Percentiles rank a stretch among this genome's conserved stretches.
These are phyloP conservation scores for Blepharisma undulans DNA, from an alignment of 169 alveolate species.

Conservation along the genomic window DNA sequence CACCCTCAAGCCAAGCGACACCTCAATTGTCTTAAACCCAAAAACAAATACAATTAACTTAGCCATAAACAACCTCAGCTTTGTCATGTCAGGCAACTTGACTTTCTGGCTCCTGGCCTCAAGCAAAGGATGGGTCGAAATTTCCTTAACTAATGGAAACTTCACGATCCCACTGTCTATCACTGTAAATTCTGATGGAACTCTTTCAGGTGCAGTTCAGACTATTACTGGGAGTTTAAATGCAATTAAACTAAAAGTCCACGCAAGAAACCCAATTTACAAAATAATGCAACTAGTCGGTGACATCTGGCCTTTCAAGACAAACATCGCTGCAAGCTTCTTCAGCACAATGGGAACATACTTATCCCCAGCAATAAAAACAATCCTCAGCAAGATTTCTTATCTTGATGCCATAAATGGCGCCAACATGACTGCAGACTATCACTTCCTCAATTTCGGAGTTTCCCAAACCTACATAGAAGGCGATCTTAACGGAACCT, in stretches of 20 bases:
- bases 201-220: background rate
- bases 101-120: background rate
- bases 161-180: background rate
- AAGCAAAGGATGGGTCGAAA: background rate
- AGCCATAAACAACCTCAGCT: background rate
- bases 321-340: background rate
- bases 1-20: background rate
- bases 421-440: background rate
- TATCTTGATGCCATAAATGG: background rate
- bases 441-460: background rate
- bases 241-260: background rate
- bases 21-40: background rate
- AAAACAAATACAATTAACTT: background rate
- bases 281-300: background rate
- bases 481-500: conserved; percentile 12
- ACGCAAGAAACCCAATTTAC: background rate
- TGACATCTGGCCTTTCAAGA: background rate
- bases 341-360: background rate
- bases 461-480: background rate
- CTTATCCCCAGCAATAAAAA: background rate
- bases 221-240: background rate
- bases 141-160: background rate
- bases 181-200: background rate
- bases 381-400: background rate
- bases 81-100: background rate